Base-by-base conservation (phyloP, 2,329 filamentous ascomycete species). In the Fusarium miscanthi region DNA sequence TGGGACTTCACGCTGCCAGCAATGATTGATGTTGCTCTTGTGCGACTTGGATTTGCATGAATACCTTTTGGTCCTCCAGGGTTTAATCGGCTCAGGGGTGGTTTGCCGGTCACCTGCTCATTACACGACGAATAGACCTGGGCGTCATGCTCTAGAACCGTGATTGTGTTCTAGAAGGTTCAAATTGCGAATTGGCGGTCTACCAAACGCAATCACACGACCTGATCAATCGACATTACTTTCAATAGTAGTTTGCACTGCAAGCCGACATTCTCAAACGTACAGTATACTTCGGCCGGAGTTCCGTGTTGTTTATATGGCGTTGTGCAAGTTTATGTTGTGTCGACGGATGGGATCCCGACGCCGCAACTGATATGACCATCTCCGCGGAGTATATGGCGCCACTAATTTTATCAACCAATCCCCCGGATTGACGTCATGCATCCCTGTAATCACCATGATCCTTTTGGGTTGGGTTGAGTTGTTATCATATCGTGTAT, bases 351-450 rank as follows among this genome's bases (percentile, higher is more conserved):
- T 64, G 40, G 30, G 66, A 52, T 64, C 62, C 71, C 70, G 56
- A 72, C 56, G 56, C 56, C 57, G 42, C 64, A 54, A 41, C 46
- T 69, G 58, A 53, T 66, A 61, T 57, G 37, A 61, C 30, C 59
- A 66, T 74, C 72, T 74, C 72, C 72, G 72, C 72, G 72, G 72
- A 74, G 42, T 21, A 33, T 49, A 37, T 27, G 42, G 53, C 60
- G 33, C 66, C 70, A 54, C 43, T 73, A 57, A 73, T 63, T 51
- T 57, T 35, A 49, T 48, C 59, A 68, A 46, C 43, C 62, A 73
- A 73, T 52, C 52, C 66, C 64, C 62, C 58, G 30, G 58, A 63
- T 68, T 66, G 54, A 71, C 70, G 70, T 74, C 70, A 74, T 68
- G 37, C 35, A 73, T 42, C 70, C 70, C 54, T 71, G 70, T 12